phyloP scores from a whole-genome alignment of 108 stramenopile genomes.

The Schizochytrium sp. region DNA sequence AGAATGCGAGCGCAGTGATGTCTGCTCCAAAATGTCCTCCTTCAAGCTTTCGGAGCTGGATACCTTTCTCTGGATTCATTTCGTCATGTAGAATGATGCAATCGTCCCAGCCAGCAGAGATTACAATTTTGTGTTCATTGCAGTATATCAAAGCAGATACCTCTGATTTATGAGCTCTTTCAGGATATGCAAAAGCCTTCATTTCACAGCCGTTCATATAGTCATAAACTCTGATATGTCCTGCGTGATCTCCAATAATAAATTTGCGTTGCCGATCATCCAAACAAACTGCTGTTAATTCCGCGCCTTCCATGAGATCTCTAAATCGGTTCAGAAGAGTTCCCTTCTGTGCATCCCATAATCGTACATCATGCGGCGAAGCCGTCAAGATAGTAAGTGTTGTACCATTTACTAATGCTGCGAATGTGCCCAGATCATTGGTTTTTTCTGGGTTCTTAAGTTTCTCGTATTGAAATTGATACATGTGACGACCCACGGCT shows the following conservation, averaged over 20 bases:
- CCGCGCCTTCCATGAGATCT: slow-evolving; percentile 63
- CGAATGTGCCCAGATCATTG: slow-evolving; percentile 42
- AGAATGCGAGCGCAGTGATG: slow-evolving; percentile 67
- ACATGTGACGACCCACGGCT: slow-evolving; percentile 64
- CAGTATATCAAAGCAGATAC: slow-evolving; percentile 64
- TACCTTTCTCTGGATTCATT: slow-evolving; percentile 61
- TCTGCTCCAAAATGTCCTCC: slow-evolving; percentile 66
- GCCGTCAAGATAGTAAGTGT: slow-evolving; percentile 60
- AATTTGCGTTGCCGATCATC: slow-evolving; percentile 72
- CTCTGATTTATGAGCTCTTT: slow-evolving; percentile 65
- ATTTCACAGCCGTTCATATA: slow-evolving; percentile 67
- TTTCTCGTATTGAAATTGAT: slow-evolving; percentile 65
- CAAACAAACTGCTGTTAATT: slow-evolving; percentile 68
- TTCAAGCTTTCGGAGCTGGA: slow-evolving; percentile 64
- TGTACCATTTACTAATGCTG: slow-evolving; percentile 61
- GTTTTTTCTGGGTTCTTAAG: slow-evolving; percentile 61
- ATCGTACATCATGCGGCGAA: neutral
- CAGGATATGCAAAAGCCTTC: slow-evolving; percentile 62
- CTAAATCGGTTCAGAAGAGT: slow-evolving; percentile 52
- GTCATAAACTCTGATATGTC: slow-evolving; percentile 63
- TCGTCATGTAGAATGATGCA: slow-evolving; percentile 68
- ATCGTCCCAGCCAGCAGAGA: slow-evolving; percentile 66
- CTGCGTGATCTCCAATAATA: slow-evolving; percentile 68
- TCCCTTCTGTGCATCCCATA: slow-evolving; percentile 64
- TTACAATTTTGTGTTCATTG: slow-evolving; percentile 67